phyloP scores from a whole-genome alignment of 2,329 filamentous ascomycete species.

The Capronia coronata region DNA sequence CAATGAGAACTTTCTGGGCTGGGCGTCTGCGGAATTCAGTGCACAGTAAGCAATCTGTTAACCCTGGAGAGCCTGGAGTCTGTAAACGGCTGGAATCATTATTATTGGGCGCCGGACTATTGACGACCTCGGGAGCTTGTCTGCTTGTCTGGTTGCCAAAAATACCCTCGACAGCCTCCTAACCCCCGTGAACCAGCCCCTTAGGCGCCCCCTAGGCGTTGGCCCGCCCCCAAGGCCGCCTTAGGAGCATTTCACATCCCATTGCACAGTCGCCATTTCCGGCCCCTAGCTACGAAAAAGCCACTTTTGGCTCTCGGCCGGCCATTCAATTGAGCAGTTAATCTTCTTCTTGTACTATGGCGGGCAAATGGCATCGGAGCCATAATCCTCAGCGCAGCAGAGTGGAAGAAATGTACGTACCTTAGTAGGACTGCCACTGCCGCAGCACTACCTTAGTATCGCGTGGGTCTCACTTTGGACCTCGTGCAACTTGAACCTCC shows the following conservation, averaged over 20 bases:
- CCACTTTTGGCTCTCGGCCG: constrained; percentile 7
- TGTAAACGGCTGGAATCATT: neutral
- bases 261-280: neutral
- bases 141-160: constrained; percentile 8
- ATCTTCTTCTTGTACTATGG: no score
- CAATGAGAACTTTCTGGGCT: no score
- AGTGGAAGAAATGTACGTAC: no score
- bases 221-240: neutral
- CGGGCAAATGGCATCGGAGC: no score
- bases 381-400: no score
- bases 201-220: neutral
- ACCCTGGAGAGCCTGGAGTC: no score
- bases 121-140: neutral
- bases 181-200: neutral
- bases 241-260: no score
- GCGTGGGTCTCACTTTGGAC: neutral
- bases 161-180: no score
- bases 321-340: constrained; percentile 2
- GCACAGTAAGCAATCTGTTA: no score
- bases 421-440: no score
- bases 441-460: no score
- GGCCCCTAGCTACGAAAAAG: constrained; percentile 1
- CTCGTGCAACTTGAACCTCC: neutral
- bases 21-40: no score
- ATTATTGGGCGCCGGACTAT: neutral